These are phyloP conservation scores for Aureobasidium sp. DNA, from an alignment of 2,329 filamentous ascomycete species.

Conservation along the genomic window DNA sequence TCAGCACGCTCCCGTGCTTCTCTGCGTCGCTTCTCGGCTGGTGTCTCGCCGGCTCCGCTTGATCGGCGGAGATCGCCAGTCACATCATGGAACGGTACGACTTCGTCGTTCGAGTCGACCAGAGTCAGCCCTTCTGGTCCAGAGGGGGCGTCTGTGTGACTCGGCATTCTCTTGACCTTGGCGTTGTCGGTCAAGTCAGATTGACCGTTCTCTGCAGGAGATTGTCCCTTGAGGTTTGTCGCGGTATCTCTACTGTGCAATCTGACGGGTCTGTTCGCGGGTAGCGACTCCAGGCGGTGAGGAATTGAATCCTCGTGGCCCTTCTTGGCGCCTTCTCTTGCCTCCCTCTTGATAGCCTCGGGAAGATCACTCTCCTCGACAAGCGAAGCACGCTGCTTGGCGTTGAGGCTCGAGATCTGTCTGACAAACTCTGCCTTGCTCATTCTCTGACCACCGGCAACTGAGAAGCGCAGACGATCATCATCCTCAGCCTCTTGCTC, in stretches of 20 bases:
- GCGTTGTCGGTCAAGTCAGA: background rate
- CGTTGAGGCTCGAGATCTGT: conserved; percentile 66
- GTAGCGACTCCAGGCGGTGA: conserved; percentile 26
- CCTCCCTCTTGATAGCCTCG: conserved; percentile 41
- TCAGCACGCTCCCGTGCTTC: conserved; percentile 24
- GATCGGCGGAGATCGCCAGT: conserved; percentile 23
- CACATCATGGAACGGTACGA: conserved; percentile 44
- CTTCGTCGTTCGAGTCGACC: conserved; percentile 39
- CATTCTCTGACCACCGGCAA: conserved; percentile 67
- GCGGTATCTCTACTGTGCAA: background rate
- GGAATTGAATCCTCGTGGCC: background rate
- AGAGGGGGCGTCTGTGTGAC: conserved; percentile 13
- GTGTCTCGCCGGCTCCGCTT: conserved; percentile 26
- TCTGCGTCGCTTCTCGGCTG: conserved; percentile 39
- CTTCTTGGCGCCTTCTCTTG: conserved; percentile 33
- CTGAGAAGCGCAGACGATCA: conserved; percentile 66
- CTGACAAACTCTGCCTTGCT: conserved; percentile 74
- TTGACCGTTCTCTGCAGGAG: background rate
- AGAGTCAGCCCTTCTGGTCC: conserved; percentile 34
- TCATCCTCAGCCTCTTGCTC: conserved; percentile 54
- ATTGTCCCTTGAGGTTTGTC: background rate
- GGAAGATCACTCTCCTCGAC: conserved; percentile 43
- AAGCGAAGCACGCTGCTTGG: conserved; percentile 50
- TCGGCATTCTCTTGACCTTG: conserved; percentile 15
- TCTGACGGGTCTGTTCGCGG: conserved; percentile 19